These are phyloP conservation scores for Jackrogersella multiformis DNA, from an alignment of 495 filamentous ascomycete genomes.

Conservation along the genomic window DNA sequence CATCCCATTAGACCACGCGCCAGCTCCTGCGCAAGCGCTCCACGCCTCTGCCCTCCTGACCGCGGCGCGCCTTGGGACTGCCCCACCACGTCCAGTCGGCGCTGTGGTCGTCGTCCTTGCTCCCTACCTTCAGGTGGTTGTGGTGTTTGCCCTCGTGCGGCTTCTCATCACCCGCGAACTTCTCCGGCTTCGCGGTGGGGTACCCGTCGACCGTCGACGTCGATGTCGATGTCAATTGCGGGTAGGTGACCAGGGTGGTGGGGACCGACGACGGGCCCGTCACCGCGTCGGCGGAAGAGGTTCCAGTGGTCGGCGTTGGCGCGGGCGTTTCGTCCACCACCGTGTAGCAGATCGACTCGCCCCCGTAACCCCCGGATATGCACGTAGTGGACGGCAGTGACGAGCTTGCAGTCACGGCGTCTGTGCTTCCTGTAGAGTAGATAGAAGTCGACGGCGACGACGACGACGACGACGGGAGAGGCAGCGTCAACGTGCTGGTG, in stretches of 20 bases:
- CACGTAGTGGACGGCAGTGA: conserved; percentile 20
- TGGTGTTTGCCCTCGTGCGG: neutral
- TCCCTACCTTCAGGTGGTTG: neutral
- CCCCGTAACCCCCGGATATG: conserved; percentile 31
- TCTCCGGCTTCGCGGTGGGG: conserved; percentile 4
- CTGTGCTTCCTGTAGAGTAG: conserved; percentile 25
- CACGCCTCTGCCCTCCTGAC: neutral
- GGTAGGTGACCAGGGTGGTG: conserved; percentile 22
- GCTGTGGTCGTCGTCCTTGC: neutral
- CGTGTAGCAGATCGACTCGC: conserved; percentile 24
- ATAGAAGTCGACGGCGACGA: conserved; percentile 5
- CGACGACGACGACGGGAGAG: neutral
- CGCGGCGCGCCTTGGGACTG: neutral
- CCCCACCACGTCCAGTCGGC: conserved; percentile 18
- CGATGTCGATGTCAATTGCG: neutral
- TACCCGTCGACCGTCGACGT: conserved; percentile 14
- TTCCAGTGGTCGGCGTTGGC: neutral
- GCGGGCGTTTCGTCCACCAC: neutral
- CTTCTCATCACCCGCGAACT: neutral
- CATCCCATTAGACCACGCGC: conserved; percentile 16
- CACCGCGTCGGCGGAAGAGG: conserved; percentile 19
- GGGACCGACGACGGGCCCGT: conserved; percentile 24
- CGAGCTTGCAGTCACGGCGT: conserved; percentile 21
- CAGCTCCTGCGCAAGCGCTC: conserved; percentile 27
- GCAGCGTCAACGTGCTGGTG: conserved; percentile 15